Evolutionary conservation across 768 basidiomycete genomes (phyloP).

Genomic region (Lentinula boryana): DNA sequence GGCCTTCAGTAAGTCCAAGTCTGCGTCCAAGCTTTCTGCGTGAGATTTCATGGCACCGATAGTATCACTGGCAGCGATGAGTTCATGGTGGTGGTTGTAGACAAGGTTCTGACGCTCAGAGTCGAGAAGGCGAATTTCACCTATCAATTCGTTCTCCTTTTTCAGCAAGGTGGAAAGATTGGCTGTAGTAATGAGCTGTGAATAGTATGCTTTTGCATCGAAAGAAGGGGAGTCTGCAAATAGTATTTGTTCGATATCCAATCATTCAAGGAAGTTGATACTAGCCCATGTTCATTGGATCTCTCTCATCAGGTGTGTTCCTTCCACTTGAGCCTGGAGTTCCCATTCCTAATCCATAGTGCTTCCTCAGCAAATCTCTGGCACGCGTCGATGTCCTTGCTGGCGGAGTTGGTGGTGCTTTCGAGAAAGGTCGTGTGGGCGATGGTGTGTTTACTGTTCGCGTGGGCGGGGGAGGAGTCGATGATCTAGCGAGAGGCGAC

Average conservation of each 20-base stretch:
- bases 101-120: slow-evolving; percentile 87
- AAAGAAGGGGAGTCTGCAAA: slow-evolving; percentile 70
- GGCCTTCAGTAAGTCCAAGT: slow-evolving; percentile 72
- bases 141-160: slow-evolving; percentile 75
- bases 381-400: slow-evolving; percentile 36
- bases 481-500: neutral
- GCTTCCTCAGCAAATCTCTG: slow-evolving; percentile 73
- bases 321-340: slow-evolving; percentile 46
- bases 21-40: slow-evolving; percentile 79
- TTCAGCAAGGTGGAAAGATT: slow-evolving; percentile 69
- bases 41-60: slow-evolving; percentile 86
- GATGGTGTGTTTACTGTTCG: neutral
- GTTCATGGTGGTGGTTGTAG: slow-evolving; percentile 93
- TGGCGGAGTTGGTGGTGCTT: slow-evolving; percentile 9
- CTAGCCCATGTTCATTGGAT: slow-evolving; percentile 81
- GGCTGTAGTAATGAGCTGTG: slow-evolving; percentile 78
- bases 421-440: neutral
- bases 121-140: slow-evolving; percentile 82
- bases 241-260: neutral
- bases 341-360: slow-evolving; percentile 81
- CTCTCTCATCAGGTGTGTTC: slow-evolving; percentile 43
- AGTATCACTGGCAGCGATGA: slow-evolving; percentile 90
- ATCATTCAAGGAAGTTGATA: neutral
- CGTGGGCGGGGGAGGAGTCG: neutral
- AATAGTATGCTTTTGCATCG: slow-evolving; percentile 80